Evolutionary conservation across 176 grass and related monocot species (phyloP), one percentile per base, ranked within the genome.

Genomic region (Oryza punctata): DNA sequence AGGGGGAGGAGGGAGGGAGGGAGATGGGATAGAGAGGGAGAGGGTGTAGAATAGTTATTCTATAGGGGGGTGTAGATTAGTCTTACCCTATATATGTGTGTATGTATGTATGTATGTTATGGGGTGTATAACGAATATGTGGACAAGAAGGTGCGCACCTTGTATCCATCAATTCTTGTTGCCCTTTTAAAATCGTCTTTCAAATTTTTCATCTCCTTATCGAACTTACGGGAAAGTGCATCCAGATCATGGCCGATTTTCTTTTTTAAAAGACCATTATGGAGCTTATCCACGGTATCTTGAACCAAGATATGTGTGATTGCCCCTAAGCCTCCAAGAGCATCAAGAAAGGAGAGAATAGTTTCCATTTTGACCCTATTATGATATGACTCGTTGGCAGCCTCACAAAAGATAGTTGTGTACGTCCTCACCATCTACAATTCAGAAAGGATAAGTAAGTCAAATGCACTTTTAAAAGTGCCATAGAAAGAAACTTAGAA

Each of bases 251-350:
- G 14, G 9, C 10, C 21, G 18, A 75, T 57, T n/a, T 50, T 19
- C 8, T 57, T 52, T 75, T 75, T 75, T 26, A 59, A 57, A 54
- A 30, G 27, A 57, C 47, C 72, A 33, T 75, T 27, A 30, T 57
- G 19, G 28, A 75, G 47, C 72, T 57, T 75, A 57, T 47, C 3
- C 16, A 75, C 72, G 7, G 28, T 57, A 57, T 57, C 72, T 57
- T 57, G 72, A n/a, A 35, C 72, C 18, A 75, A 30, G 27, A 57
- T 35, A 23, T 57, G 72, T n/a, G 9, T 54, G n/a, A 75, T 75
- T 75, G 28, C 4, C 27, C 46, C 46, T 2, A 57, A 75, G 47
- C 47, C 27, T 75, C 72, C 54, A 33, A 75, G 7, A 75, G 28
- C 47, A 75, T 29, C 28, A 57, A 75, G 4, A 75, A 75, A 57